phyloP scores from a whole-genome alignment of 345 rosid genomes.

The Citrus unshiu region DNA sequence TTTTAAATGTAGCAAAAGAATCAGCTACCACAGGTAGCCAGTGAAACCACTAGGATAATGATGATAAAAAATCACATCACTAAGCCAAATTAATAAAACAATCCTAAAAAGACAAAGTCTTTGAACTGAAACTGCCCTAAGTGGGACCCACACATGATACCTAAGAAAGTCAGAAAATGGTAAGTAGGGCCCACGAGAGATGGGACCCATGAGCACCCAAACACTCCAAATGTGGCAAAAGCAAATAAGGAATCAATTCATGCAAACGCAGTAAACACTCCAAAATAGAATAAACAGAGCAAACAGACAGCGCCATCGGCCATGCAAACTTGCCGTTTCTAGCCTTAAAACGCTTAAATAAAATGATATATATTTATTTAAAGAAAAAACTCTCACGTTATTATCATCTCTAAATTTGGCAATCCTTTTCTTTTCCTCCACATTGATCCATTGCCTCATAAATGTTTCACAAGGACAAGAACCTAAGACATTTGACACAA shows the following conservation, averaged over 20 bases:
- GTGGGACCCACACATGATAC: background rate
- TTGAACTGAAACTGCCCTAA: background rate
- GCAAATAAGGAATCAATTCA: constrained; percentile 33
- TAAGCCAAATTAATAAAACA: background rate
- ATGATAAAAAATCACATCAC: background rate
- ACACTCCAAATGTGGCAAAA: constrained; percentile 44
- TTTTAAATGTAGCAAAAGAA: background rate
- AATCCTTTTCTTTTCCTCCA: background rate
- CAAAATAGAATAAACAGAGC: constrained; percentile 34
- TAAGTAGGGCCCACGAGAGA: constrained; percentile 13
- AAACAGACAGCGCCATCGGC: constrained; percentile 43
- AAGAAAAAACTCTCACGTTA: background rate
- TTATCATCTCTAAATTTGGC: constrained; percentile 42
- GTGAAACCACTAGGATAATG: background rate
- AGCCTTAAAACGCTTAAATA: constrained; percentile 22
- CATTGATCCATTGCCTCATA: background rate
- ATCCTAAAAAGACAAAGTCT: background rate
- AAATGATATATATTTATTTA: background rate
- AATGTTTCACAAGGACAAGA: background rate
- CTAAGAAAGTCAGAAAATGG: background rate
- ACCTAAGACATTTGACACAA: background rate
- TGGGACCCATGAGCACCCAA: constrained; percentile 23
- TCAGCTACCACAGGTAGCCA: background rate
- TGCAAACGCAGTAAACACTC: constrained; percentile 4
- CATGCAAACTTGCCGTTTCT: constrained; percentile 67